Percentiles rank a stretch among this genome's conserved stretches.
Conservation (phyloP, 768 basidiomycete species). For the Rhodotorula babjevae region DNA sequence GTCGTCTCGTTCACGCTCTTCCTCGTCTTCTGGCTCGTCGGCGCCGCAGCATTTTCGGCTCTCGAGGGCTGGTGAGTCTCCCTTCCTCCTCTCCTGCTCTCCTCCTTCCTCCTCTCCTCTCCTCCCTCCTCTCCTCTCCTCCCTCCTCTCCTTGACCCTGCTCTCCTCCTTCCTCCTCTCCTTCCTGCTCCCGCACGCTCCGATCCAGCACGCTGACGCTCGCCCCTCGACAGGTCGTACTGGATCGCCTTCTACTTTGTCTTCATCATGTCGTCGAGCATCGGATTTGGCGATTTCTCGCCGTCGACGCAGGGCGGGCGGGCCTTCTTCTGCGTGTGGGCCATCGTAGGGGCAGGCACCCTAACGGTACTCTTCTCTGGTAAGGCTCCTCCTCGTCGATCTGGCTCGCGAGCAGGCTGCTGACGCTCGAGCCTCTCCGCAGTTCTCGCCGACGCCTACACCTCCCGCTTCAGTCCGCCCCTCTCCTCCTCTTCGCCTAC, state of each 20-base stretch:
- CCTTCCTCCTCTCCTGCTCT: too few species aligned
- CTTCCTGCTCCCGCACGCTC: accelerated
- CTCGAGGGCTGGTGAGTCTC: constrained; percentile 21
- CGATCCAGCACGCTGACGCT: too few species aligned
- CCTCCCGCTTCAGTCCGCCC: constrained; percentile 11
- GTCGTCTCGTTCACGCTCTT: constrained; percentile 9
- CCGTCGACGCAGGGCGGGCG: constrained; percentile 28
- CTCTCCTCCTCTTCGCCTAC: neutral
- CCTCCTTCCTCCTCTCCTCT: too few species aligned
- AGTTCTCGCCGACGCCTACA: constrained; percentile 27
- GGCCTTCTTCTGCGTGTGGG: constrained; percentile 33
- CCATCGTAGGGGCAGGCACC: constrained; percentile 4
- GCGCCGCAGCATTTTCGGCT: constrained; percentile 5
- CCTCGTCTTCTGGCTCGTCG: constrained; percentile 22
- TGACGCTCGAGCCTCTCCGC: too few species aligned
- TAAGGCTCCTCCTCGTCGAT: too few species aligned
- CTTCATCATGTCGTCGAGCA: constrained; percentile 15
- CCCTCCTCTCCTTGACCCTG: too few species aligned
- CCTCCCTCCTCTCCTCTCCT: accelerated
- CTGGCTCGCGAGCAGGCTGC: too few species aligned
- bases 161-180: too few species aligned
- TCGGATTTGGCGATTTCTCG: constrained; percentile 25
- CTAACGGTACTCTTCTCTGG: constrained; percentile 25
- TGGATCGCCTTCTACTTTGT: constrained; percentile 15
- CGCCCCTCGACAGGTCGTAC: neutral